Conservation (phyloP, 768 basidiomycete species). For the Mycena sanguinolenta region DNA sequence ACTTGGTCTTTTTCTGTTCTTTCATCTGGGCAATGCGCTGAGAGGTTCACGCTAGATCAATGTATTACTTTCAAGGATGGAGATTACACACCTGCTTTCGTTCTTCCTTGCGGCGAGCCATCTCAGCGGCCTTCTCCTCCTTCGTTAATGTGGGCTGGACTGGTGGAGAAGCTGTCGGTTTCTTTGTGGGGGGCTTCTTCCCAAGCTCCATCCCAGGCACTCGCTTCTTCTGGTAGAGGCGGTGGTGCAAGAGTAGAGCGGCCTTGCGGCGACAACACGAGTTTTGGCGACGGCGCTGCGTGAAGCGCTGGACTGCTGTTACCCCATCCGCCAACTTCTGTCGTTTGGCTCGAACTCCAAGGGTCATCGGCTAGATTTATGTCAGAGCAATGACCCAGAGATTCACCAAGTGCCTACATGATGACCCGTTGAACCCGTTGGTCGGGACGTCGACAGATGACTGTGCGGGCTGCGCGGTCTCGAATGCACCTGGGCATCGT, state of each 20-base stretch:
- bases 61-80: neutral
- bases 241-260: conserved; percentile 40
- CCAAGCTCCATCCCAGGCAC: conserved; percentile 38
- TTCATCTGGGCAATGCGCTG: conserved; percentile 86
- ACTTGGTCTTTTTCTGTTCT: conserved; percentile 76
- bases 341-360: conserved; percentile 8
- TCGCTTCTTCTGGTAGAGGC: conserved; percentile 20
- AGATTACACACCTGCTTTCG: conserved; percentile 77
- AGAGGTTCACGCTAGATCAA: conserved; percentile 14
- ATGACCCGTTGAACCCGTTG: conserved; percentile 17
- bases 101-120: conserved; percentile 93
- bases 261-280: conserved; percentile 15
- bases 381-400: neutral
- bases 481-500: conserved; percentile 74
- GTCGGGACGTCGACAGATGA: conserved; percentile 18
- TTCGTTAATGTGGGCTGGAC: conserved; percentile 71
- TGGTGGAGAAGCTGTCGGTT: conserved; percentile 37
- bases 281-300: conserved; percentile 1
- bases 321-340: conserved; percentile 10
- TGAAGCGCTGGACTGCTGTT: conserved; percentile 4
- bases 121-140: conserved; percentile 95
- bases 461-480: conserved; percentile 60
- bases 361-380: conserved; percentile 8
- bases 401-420: conserved; percentile 8
- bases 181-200: conserved; percentile 33